Evolutionary conservation across 768 basidiomycete genomes (phyloP), one percentile per base, ranked within the genome.

Genomic region (Lentinula sp.): DNA sequence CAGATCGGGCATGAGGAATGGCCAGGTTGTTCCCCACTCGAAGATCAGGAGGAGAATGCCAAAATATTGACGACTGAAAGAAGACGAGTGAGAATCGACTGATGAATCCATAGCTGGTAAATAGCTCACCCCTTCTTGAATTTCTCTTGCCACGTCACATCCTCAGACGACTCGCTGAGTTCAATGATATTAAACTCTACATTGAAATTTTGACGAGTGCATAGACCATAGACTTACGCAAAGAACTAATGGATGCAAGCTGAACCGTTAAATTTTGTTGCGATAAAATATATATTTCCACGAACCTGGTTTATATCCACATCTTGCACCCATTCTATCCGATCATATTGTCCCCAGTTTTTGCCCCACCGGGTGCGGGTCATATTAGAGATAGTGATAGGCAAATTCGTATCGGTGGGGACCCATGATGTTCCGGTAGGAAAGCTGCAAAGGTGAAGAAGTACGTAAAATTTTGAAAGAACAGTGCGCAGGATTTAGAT

Each of bases 21-120:
- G 70, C 70, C 70, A 71, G 6, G 67, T 71, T 0, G 70, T 71
- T 3, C 70, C 70, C 70, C 70, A 71, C 39, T 71, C 70, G 46
- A 70, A 70, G 6, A 70, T 61, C 28, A 70, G 56, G 12, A 70
- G 63, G 8, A 67, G 60, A 18, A 63, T 61, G 13, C 67, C 67
- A 49, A 68, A 70, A 37, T 62, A 64, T 61, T 62, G 66, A 32
- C 63, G 66, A 7, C 69, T 63, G 53, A 20, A 23, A 7, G 16
- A n/a, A 50, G 23, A 20, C 6, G 9, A 23, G 33, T 53, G 6
- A 23, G 10, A 57, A 18, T 6, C 20, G 20, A 52, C 35, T 10
- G 33, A 28, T 23, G 23, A 7, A 23, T 23, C 16, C 48, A 46
- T 8, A 0, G 8, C 6, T 5, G 4, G 15, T 39, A 20, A 28